phyloP scores from a whole-genome alignment of 129 eudicot species.

The Escallonia rubra region DNA sequence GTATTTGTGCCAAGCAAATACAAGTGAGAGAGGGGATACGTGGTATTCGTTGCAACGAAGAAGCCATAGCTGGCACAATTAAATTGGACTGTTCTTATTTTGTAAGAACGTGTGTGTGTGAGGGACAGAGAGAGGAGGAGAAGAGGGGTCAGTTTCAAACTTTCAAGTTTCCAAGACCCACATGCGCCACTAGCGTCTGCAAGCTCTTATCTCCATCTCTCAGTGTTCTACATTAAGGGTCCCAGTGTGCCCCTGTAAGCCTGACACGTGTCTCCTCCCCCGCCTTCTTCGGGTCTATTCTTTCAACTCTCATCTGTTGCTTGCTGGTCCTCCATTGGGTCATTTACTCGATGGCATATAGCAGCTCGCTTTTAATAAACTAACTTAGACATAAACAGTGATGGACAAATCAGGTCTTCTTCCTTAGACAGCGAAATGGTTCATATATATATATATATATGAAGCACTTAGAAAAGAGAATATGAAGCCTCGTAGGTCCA shows the following conservation, averaged over 20 bases:
- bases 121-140: not conserved
- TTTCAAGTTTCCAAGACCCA: conserved; percentile 32
- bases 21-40: not conserved
- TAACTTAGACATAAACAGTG: no score
- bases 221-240: conserved; percentile 9
- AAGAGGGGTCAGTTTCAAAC: conserved; percentile 8
- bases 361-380: no score
- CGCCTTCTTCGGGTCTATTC: conserved; percentile 19
- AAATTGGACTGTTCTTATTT: not conserved
- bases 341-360: not conserved
- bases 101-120: not conserved
- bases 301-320: conserved; percentile 2
- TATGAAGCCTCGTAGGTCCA: no score
- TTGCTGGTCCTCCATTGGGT: not conserved
- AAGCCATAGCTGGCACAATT: conserved; percentile 5
- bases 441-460: no score
- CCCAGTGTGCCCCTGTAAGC: conserved; percentile 3
- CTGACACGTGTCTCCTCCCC: conserved; percentile 32
- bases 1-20: not conserved
- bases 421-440: not conserved
- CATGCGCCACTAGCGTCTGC: conserved; percentile 33
- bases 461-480: no score
- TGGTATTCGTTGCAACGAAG: not conserved
- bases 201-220: conserved; percentile 12
- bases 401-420: not conserved